Conservation (phyloP, 139 green algal genomes). For the Eudorina sp. region DNA sequence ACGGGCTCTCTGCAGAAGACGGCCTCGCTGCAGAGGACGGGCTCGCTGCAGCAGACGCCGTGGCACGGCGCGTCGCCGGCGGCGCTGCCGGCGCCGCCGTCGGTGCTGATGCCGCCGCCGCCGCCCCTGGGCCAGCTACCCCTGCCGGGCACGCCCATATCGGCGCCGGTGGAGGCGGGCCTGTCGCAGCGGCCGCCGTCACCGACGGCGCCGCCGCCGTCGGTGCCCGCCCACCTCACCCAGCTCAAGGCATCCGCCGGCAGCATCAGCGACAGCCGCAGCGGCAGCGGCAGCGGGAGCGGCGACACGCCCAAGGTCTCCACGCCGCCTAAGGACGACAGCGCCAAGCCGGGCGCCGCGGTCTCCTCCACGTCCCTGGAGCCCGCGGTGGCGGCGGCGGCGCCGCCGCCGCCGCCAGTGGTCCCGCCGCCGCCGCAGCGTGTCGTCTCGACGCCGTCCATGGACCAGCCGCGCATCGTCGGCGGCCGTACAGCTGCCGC, state of each 20-base stretch:
- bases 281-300: neutral
- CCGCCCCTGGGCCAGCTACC: neutral
- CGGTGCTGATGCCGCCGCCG: neutral
- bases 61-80: neutral
- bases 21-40: neutral
- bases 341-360: neutral
- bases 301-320: constrained; percentile 1
- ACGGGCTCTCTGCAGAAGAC: no score
- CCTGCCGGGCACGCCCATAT: neutral
- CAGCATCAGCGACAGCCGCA: neutral
- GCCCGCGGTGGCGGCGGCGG: neutral
- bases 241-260: no score
- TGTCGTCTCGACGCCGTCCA: neutral
- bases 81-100: no score
- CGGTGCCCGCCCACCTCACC: neutral
- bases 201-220: neutral
- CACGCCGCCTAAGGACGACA: constrained; percentile 15
- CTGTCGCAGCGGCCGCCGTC: neutral
- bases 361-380: neutral
- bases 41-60: neutral
- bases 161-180: neutral
- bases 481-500: neutral
- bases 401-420: neutral
- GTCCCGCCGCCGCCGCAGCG: constrained; percentile 15
- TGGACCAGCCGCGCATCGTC: constrained; percentile 16